Evolutionary conservation across 257 asterid species (phyloP).

Genomic region (Prunella vulgaris): DNA sequence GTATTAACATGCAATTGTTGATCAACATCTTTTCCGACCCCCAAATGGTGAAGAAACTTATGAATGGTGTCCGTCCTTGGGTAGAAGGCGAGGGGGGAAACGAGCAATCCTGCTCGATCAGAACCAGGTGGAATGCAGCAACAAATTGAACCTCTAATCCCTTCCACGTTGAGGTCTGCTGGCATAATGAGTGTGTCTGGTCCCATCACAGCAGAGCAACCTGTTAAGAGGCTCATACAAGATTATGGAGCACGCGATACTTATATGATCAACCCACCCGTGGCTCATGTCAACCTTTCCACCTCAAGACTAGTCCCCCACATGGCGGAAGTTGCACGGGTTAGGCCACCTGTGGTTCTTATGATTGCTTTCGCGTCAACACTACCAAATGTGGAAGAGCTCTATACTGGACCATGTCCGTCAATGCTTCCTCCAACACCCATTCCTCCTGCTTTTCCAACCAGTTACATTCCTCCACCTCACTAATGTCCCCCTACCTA

Average conservation of each 20-base stretch:
- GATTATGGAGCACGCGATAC: slow-evolving; percentile 15
- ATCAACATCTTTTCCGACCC: slow-evolving; percentile 37
- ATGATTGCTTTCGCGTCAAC: slow-evolving; percentile 9
- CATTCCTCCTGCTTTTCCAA: background rate
- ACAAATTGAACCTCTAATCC: slow-evolving; percentile 8
- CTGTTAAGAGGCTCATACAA: slow-evolving; percentile 12
- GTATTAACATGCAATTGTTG: slow-evolving; percentile 34
- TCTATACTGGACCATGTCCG: background rate
- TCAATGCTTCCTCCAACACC: background rate
- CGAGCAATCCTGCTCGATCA: too few relatives aligned
- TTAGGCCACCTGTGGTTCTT: slow-evolving; percentile 12
- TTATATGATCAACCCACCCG: too few relatives aligned
- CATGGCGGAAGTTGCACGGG: background rate
- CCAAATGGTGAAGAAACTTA: slow-evolving; percentile 32
- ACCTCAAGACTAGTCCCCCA: background rate
- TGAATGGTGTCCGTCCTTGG: background rate
- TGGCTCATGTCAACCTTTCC: too few relatives aligned
- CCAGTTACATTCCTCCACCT: background rate
- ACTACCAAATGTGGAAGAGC: slow-evolving; percentile 9
- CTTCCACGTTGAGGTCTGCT: background rate
- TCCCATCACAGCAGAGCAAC: background rate
- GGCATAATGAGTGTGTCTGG: background rate
- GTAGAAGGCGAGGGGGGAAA: too few relatives aligned
- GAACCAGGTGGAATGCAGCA: background rate
- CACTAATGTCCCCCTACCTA: background rate